phyloP scores from a whole-genome alignment of 148 eudicot species.

The Dianthus caryophyllus region DNA sequence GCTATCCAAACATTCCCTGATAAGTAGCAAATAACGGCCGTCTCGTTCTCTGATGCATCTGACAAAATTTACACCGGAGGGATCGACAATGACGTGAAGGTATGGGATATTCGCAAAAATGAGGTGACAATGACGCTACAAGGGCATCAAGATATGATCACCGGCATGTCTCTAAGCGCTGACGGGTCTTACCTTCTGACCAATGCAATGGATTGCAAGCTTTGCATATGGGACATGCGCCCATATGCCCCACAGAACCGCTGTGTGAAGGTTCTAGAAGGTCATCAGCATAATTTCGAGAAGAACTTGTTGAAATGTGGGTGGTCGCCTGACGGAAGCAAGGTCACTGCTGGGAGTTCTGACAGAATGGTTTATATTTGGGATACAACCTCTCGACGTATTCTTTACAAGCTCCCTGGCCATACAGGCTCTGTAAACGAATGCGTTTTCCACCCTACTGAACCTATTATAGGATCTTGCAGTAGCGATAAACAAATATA shows the following conservation, averaged over 20 bases:
- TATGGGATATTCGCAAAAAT: constrained; percentile 90
- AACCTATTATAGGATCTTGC: constrained; percentile 87
- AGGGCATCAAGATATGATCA: constrained; percentile 91
- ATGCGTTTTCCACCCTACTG: constrained; percentile 80
- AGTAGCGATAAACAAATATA: constrained; percentile 92
- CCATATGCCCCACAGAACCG: constrained; percentile 96
- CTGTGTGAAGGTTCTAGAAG: constrained; percentile 85
- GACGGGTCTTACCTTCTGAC: constrained; percentile 95
- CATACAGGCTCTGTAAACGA: constrained; percentile 93
- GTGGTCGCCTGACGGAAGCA: constrained; percentile 97
- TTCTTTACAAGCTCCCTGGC: constrained; percentile 89
- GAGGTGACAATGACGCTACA: constrained; percentile 89
- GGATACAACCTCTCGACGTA: constrained; percentile 90
- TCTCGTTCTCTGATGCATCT: constrained; percentile 88
- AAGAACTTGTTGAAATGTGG: constrained; percentile 85
- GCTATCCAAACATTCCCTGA: constrained; percentile 96
- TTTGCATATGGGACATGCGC: constrained; percentile 96
- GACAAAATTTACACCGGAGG: constrained; percentile 92
- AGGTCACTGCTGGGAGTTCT: constrained; percentile 91
- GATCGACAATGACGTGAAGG: constrained; percentile 78
- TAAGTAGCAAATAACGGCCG: constrained; percentile 90
- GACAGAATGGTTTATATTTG: constrained; percentile 94
- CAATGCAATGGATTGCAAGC: constrained; percentile 85
- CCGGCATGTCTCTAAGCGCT: constrained; percentile 90
- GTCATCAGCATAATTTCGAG: constrained; percentile 93